Evolutionary conservation across 306 rosid genomes (phyloP), one percentile per base, ranked within the genome.

Genomic region (Vachellia pachyceras): DNA sequence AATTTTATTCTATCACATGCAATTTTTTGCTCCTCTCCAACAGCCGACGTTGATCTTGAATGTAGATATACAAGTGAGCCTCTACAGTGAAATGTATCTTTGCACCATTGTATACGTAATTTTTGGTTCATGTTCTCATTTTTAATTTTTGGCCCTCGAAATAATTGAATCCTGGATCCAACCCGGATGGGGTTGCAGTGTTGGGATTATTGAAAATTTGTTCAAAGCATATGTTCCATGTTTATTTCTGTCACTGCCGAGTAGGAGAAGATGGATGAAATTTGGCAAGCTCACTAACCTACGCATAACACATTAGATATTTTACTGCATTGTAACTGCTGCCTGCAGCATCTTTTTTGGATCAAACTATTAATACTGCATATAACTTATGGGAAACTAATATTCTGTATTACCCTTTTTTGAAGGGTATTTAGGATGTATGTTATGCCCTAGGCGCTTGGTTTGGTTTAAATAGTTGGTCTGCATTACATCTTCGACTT

Each of bases 401-500:
- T 23, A 41, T 45, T 71, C 15, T 29, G 45, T 18, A 29, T 72
- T 39, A 49, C 44, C 14, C 40, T 36, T 71, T 52, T 71, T 72
- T 49, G 76, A 3, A 72, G 63, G 45, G 12, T 50, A 36, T 49
- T 9, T 35, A 29, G 63, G 29, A 3, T 33, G 7, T 9, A 49
- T 33, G 44, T 33, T 33, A 18, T 33, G 29, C 35, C 35, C 1
- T 33, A 18, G 37, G 22, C 17, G 44, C 14, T 72, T 3, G 15
- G 57, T 35, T 47, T 17, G 42, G 44, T 72, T 46, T 46, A 25
- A 18, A 13, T 5, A 35, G 58, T 45, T 66, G 72, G 6, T 72
- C 69, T 65, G 58, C 82, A 78, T 82, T n/a, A 52, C 14, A 13
- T 73, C 13, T 74, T 14, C 9, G 36, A 72, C 25, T 22, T 73